Evolutionary conservation across 2,329 filamentous ascomycete genomes (phyloP).

Genomic region (Trichophaea hybrida): DNA sequence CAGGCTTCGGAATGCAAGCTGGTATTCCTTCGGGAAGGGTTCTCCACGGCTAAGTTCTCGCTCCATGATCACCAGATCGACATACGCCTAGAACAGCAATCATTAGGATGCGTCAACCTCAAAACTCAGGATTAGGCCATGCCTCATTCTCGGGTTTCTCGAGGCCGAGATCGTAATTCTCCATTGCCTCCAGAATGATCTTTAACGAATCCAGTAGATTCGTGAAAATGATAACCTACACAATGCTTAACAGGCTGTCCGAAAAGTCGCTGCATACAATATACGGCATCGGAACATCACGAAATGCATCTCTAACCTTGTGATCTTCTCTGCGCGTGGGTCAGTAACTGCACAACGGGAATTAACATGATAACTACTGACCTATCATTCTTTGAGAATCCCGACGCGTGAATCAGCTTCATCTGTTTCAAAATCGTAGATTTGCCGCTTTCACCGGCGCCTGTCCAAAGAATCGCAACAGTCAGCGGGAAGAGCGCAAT

Average conservation of each 20-base stretch:
- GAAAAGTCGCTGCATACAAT: too few species aligned
- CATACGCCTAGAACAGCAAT: constrained; percentile 47
- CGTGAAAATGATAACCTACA: constrained; percentile 80
- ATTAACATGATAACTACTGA: background rate
- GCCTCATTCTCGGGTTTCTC: constrained; percentile 68
- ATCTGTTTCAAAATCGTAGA: constrained; percentile 97
- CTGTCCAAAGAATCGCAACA: constrained; percentile 35
- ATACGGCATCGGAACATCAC: too few species aligned
- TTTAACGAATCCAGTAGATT: constrained; percentile 90
- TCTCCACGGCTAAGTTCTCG: constrained; percentile 74
- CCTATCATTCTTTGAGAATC: constrained; percentile 68
- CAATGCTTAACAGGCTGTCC: background rate
- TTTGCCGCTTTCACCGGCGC: constrained; percentile 89
- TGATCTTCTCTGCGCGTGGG: constrained; percentile 56
- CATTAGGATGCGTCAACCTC: background rate
- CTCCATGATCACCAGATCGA: constrained; percentile 61
- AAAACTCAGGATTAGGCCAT: constrained; percentile 29
- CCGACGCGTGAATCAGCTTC: constrained; percentile 90
- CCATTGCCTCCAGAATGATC: constrained; percentile 80
- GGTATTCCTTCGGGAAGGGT: constrained; percentile 60
- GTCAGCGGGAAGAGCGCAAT: background rate
- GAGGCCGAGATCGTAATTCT: constrained; percentile 65
- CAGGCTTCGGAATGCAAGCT: constrained; percentile 65
- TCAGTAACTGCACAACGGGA: background rate
- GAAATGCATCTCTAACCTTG: constrained; percentile 23